Percentiles rank a stretch among this genome's conserved stretches.
These are phyloP conservation scores for Parathielavia hyrcaniae DNA, from an alignment of 495 filamentous ascomycete genomes.

Conservation along the genomic window DNA sequence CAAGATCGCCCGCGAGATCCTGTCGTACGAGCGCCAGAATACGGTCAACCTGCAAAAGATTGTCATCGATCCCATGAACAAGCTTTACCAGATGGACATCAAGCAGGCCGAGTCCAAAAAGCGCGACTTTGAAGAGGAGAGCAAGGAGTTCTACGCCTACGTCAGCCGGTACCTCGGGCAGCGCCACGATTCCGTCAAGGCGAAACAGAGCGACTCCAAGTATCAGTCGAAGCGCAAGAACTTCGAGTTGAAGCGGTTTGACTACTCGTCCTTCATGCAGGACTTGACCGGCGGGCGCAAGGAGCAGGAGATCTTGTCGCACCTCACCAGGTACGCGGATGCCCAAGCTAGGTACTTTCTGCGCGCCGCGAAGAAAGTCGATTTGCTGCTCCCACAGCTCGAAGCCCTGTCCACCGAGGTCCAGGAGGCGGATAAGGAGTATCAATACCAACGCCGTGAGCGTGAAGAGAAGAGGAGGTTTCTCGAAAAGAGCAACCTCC, in stretches of 20 bases:
- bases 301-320: slow-evolving; percentile 93
- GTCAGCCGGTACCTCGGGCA: slow-evolving; percentile 92
- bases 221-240: slow-evolving; percentile 90
- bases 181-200: slow-evolving; percentile 88
- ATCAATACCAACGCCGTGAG: slow-evolving; percentile 85
- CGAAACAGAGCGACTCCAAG: slow-evolving; percentile 96
- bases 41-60: slow-evolving; percentile 77
- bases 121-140: slow-evolving; percentile 97
- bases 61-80: slow-evolving; percentile 87
- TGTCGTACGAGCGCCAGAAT: slow-evolving; percentile 79
- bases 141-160: slow-evolving; percentile 93
- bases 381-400: slow-evolving; percentile 80
- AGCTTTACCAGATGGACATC: slow-evolving; percentile 90
- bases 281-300: slow-evolving; percentile 96
- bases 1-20: slow-evolving; percentile 87
- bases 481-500: slow-evolving; percentile 81
- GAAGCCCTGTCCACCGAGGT: slow-evolving; percentile 90
- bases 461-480: slow-evolving; percentile 85
- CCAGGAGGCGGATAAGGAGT: slow-evolving; percentile 87
- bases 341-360: slow-evolving; percentile 81
- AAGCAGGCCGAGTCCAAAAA: slow-evolving; percentile 97
- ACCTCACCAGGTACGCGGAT: slow-evolving; percentile 91
- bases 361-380: slow-evolving; percentile 75
- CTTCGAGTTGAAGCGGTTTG: slow-evolving; percentile 94
- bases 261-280: slow-evolving; percentile 99